Base-by-base conservation (phyloP, 228 moss, liverwort and hornwort species). In the Sphagnum fallax region DNA sequence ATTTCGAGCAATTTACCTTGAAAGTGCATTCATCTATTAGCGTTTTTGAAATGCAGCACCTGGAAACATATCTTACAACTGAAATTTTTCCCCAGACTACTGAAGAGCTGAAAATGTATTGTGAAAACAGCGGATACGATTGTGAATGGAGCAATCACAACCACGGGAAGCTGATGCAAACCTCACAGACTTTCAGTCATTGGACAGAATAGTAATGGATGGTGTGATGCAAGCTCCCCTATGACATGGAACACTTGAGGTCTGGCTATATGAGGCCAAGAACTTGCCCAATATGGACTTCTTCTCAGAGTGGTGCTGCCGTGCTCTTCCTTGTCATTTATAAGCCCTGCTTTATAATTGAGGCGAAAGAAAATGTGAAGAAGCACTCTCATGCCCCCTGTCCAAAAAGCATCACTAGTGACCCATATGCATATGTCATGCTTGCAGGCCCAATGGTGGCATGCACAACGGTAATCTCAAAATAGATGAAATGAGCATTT, bases 401-500 rank as follows among this genome's bases (percentile, higher is more conserved):
- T 53, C 83, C 83, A 53, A 83, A 90, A 79, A 78, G 75, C 9
- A 94, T 94, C 52, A 94, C 94, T 0, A 94, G 94, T 67, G 94
- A 94, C 64, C 94, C 94, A 6, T 94, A 94, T 61, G 91, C 83
- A 5, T 81, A 91, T 47, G 91, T 94, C 3, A 68, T 84, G 73
- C 71, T 94, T 0, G 89, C 86, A 4, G 94, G 94, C 62, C 91
- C 94, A 10, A 89, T 88, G 32, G 75, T 94, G 69, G 94, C 91
- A 32, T 82, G 89, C 63, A 94, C 94, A 11, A 84, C 84, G 16
- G 91, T 94, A 13, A 81, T 94, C 48, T 16, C 72, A 0, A 94
- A 94, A 62, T 4, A 75, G 65, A 16, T 94, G 94, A 90, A 84
- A 90, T 57, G 90, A 94, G 50, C 87, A 90, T 65, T 94, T 94